A percentile compares a stretch with the other conserved stretches of the same genome.
Conservation (phyloP, 768 basidiomycete species). For the Rhizopogon sp. region DNA sequence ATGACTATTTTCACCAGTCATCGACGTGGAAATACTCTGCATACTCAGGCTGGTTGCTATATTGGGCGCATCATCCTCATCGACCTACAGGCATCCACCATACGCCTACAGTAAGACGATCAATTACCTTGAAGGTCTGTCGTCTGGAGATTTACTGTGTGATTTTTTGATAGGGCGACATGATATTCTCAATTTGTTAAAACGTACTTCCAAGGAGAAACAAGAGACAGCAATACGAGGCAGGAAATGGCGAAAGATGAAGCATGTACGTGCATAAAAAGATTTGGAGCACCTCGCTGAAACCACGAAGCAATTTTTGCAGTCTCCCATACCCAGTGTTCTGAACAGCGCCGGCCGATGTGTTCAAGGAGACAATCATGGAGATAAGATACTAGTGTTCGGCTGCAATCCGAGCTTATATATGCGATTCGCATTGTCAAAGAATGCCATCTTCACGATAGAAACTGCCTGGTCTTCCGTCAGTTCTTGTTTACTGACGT, state of each 20-base stretch:
- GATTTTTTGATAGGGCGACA: constrained; percentile 41
- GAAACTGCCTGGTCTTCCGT: constrained; percentile 48
- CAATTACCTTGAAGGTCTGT: constrained; percentile 61
- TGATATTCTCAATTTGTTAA: constrained; percentile 47
- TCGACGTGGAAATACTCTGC: no score
- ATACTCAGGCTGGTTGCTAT: no score
- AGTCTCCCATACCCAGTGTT: background rate
- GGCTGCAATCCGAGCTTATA: constrained; percentile 52
- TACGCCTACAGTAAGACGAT: constrained; percentile 49
- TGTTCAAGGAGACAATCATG: no score
- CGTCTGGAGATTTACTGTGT: background rate
- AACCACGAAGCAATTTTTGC: background rate
- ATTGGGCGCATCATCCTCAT: no score
- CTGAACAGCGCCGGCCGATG: background rate
- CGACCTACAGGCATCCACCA: background rate
- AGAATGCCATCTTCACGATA: constrained; percentile 53
- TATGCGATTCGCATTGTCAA: constrained; percentile 60
- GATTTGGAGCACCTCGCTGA: background rate
- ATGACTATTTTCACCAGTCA: no score
- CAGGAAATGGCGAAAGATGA: no score
- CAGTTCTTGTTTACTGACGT: constrained; percentile 44
- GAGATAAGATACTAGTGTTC: constrained; percentile 7
- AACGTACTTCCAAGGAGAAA: constrained; percentile 44
- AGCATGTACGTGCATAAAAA: background rate
- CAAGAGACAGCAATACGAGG: constrained; percentile 20